phyloP scores from a whole-genome alignment of 371 early-diverging fungal genomes.

The Mucor mucedo region DNA sequence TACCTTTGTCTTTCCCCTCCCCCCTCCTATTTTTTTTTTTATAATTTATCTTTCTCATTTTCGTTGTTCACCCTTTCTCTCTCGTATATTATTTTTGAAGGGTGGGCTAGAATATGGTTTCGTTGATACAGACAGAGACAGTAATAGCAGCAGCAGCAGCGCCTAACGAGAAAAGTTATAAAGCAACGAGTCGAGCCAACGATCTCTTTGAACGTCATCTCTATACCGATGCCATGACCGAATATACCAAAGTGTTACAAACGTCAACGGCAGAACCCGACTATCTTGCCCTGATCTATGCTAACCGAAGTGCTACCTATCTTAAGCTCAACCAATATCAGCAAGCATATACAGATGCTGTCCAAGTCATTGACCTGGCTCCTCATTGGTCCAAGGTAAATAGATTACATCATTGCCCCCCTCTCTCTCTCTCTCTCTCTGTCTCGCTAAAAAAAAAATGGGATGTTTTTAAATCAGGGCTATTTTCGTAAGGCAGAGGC shows the following conservation, averaged over 20 bases:
- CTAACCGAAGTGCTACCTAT: slow-evolving; percentile 74
- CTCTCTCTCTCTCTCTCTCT: too few relatives aligned
- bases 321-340: slow-evolving; percentile 50
- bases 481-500: slow-evolving; percentile 79
- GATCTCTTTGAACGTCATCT: slow-evolving; percentile 61
- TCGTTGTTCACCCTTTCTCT: too few relatives aligned
- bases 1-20: too few relatives aligned
- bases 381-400: slow-evolving; percentile 79
- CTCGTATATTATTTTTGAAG: too few relatives aligned
- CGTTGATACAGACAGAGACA: slow-evolving; percentile 4
- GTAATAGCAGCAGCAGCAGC: slow-evolving; percentile 21
- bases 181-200: slow-evolving; percentile 54
- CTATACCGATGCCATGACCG: slow-evolving; percentile 58
- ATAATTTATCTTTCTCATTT: too few relatives aligned
- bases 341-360: slow-evolving; percentile 72
- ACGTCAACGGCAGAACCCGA: slow-evolving; percentile 28
- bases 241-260: slow-evolving; percentile 69
- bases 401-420: not conserved
- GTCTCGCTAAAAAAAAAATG: not conserved
- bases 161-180: slow-evolving; percentile 49
- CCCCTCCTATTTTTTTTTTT: too few relatives aligned
- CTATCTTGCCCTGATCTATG: slow-evolving; percentile 61
- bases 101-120: slow-evolving; percentile 1
- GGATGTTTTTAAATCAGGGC: slow-evolving; percentile 52
- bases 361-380: slow-evolving; percentile 57